Percentiles rank a stretch among this genome's conserved stretches.
phyloP scores from a whole-genome alignment of 768 basidiomycete species.

The Mrakia gelida region DNA sequence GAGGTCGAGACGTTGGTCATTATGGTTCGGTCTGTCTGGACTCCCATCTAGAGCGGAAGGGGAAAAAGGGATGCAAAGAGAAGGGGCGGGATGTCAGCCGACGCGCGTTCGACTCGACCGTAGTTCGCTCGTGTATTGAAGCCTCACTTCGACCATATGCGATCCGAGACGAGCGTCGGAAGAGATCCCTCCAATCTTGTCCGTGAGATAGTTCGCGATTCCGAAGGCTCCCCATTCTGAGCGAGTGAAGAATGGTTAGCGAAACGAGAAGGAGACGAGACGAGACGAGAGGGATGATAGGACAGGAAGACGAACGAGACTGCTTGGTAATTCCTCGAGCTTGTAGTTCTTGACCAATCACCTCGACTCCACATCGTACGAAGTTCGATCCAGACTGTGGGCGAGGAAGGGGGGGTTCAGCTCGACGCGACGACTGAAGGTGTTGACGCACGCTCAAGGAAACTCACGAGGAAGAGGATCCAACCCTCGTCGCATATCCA shows the following conservation, averaged over 20 bases:
- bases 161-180: background rate
- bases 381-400: conserved; percentile 57
- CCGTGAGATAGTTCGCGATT: conserved; percentile 45
- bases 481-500: conserved; percentile 71
- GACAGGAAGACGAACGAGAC: conserved; percentile 40
- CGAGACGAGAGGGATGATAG: too few species aligned
- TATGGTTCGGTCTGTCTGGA: conserved; percentile 20
- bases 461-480: conserved; percentile 53
- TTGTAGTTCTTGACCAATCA: conserved; percentile 63
- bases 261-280: too few species aligned
- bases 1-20: background rate
- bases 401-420: conserved; percentile 34
- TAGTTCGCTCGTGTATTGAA: background rate
- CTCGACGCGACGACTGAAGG: too few species aligned
- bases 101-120: too few species aligned
- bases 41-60: background rate
- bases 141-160: background rate
- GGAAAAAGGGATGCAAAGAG: too few species aligned
- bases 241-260: too few species aligned
- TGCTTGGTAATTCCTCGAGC: conserved; percentile 62
- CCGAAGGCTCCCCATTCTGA: conserved; percentile 65
- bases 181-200: background rate
- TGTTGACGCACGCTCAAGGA: too few species aligned
- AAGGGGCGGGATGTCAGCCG: too few species aligned
- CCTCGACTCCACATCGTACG: conserved; percentile 53